Conservation (phyloP, 352 stramenopile species). For the Phytophthora chlamydospora region DNA sequence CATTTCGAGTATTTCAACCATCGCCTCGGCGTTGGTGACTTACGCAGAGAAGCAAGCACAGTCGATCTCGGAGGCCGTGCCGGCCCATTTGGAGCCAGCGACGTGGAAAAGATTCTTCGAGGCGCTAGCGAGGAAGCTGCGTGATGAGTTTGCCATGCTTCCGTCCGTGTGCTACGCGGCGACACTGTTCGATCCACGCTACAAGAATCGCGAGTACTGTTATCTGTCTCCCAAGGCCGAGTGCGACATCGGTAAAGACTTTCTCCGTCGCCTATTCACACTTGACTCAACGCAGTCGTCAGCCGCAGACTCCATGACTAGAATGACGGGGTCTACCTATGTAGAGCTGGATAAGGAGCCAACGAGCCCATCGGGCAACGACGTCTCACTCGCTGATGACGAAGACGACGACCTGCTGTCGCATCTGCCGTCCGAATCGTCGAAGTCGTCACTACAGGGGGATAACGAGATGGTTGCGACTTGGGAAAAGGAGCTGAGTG, state of each 20-base stretch:
- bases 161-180: conserved; percentile 69
- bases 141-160: conserved; percentile 56
- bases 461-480: conserved; percentile 62
- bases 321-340: conserved; percentile 31
- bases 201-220: conserved; percentile 85
- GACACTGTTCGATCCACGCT: conserved; percentile 78
- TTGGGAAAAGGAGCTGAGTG: conserved; percentile 79
- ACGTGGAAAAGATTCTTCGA: conserved; percentile 76
- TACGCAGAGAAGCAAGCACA: conserved; percentile 72
- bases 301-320: conserved; percentile 25
- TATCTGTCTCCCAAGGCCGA: conserved; percentile 67
- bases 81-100: conserved; percentile 43
- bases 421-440: conserved; percentile 63
- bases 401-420: conserved; percentile 80
- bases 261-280: conserved; percentile 65
- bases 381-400: conserved; percentile 45
- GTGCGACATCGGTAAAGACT: conserved; percentile 57
- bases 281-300: conserved; percentile 26
- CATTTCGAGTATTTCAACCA: conserved; percentile 80
- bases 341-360: conserved; percentile 37
- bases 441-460: conserved; percentile 50
- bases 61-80: conserved; percentile 27
- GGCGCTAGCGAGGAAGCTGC: conserved; percentile 54
- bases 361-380: conserved; percentile 16
- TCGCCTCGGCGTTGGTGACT: conserved; percentile 66